Percentiles rank a stretch among this genome's conserved stretches.
phyloP scores from a whole-genome alignment of 2,329 filamentous ascomycete genomes.

The Trichoderma sp. region DNA sequence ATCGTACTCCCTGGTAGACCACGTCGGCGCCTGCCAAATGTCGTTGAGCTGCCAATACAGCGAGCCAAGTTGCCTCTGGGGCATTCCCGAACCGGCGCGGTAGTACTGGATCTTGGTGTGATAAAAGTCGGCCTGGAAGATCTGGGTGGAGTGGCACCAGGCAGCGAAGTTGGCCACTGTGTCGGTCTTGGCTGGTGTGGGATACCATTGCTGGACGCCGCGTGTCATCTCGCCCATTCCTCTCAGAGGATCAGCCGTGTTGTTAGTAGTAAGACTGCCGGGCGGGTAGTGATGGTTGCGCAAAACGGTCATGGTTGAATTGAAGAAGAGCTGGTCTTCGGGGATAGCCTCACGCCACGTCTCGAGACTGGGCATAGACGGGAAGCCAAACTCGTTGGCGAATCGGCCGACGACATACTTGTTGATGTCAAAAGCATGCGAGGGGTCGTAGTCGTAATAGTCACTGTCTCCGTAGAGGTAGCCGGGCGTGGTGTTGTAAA shows the following conservation, averaged over 20 bases:
- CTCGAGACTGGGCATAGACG: constrained; percentile 18
- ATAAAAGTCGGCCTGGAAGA: constrained; percentile 18
- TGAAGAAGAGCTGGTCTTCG: constrained; percentile 2
- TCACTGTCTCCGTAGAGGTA: constrained; percentile 18
- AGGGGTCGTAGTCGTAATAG: constrained; percentile 14
- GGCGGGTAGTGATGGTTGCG: constrained; percentile 15
- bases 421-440: constrained; percentile 8
- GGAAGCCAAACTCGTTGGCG: constrained; percentile 17
- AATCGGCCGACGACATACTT: constrained; percentile 12
- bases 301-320: constrained; percentile 16
- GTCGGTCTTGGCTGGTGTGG: constrained; percentile 1
- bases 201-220: constrained; percentile 9
- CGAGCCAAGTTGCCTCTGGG: constrained; percentile 11
- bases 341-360: constrained; percentile 17
- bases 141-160: constrained; percentile 13
- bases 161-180: constrained; percentile 11
- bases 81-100: constrained; percentile 10
- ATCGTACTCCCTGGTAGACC: constrained; percentile 16
- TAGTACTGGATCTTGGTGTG: constrained; percentile 19
- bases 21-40: constrained; percentile 19
- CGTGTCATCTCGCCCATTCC: constrained; percentile 17
- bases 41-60: constrained; percentile 21
- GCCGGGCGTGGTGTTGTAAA: constrained; percentile 14
- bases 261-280: background rate
- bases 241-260: constrained; percentile 1